phyloP scores from a whole-genome alignment of 2,329 filamentous ascomycete genomes.

The Pseudonectria buxi region DNA sequence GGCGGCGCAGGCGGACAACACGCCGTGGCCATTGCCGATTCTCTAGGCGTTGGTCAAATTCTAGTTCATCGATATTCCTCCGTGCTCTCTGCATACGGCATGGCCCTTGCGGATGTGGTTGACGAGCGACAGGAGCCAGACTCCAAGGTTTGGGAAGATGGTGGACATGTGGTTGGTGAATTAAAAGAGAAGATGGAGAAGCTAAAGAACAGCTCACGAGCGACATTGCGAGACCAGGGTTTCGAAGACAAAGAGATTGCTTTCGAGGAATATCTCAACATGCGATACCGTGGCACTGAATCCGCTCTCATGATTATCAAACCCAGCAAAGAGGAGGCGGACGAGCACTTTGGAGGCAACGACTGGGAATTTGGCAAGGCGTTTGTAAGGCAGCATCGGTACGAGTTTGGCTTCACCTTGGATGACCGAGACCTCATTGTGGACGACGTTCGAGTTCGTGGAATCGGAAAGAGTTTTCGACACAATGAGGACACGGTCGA shows the following conservation, averaged over 20 bases:
- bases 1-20: slow-evolving; percentile 89
- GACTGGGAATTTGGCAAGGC: slow-evolving; percentile 79
- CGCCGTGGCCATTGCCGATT: slow-evolving; percentile 82
- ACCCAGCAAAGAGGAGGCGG: slow-evolving; percentile 55
- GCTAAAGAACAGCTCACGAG: slow-evolving; percentile 67
- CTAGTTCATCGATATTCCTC: slow-evolving; percentile 83
- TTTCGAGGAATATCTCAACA: slow-evolving; percentile 90
- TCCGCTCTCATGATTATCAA: slow-evolving; percentile 85
- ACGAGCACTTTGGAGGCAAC: slow-evolving; percentile 53
- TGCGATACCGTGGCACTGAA: slow-evolving; percentile 86
- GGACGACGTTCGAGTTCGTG: slow-evolving; percentile 80
- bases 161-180: slow-evolving; percentile 50
- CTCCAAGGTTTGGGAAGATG: slow-evolving; percentile 54
- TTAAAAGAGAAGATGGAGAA: slow-evolving; percentile 70
- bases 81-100: slow-evolving; percentile 83
- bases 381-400: slow-evolving; percentile 80
- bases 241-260: slow-evolving; percentile 68
- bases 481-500: slow-evolving; percentile 77
- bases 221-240: slow-evolving; percentile 66
- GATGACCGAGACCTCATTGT: slow-evolving; percentile 80
- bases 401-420: slow-evolving; percentile 89
- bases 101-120: slow-evolving; percentile 88
- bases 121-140: slow-evolving; percentile 81
- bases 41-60: slow-evolving; percentile 77
- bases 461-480: slow-evolving; percentile 82